Evolutionary conservation across 2,329 filamentous ascomycete species (phyloP), one percentile per base, ranked within the genome.

Genomic region (Leptographium radiaticola): DNA sequence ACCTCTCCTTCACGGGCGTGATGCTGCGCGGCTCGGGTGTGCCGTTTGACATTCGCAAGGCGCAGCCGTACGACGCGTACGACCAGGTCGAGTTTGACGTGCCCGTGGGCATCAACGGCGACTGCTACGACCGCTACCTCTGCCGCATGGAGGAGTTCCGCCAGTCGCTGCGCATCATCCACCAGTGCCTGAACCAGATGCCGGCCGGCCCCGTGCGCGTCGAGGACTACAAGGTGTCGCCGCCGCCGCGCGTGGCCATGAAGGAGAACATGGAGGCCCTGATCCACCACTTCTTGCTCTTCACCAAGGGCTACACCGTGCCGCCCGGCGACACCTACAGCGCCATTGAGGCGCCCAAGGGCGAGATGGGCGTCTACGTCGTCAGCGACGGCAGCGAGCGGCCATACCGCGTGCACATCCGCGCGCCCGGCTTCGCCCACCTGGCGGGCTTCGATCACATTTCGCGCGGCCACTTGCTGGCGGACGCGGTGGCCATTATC

Each of bases 231-330:
- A 98, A 98, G 81, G 81, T 98, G 65, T 86, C 88, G 3, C 93
- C 93, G 25, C 93, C 93, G 58, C 94, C 93, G n/a, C 84, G 93
- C 66, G 79, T 88, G 46, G 93, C 93, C 65, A 98, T 98, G 93
- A 98, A 98, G 81, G 93, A 98, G 81, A 98, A 98, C 77, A 98
- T 98, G 94, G 93, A 98, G 75, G 90, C 93, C 42, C 81, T 98
- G 45, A 98, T 98, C 68, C 93, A 98, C 75, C 93, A 98, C 77
- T 98, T 98, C 80, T 75, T 98, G 61, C 83, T 98, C 53, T 98
- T 91, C 77, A 97, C 90, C 70, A 98, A 98, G 80, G 93, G 93
- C 56, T 98, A 98, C 72, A 81, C 89, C 46, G 93, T 98, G 5
- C 93, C 93, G 45, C 93, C 94, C 9, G 94, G 93, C 59, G 93